Percentiles rank a stretch among this genome's conserved stretches.
These are phyloP conservation scores for Cryphonectria carpinicola DNA, from an alignment of 2,329 filamentous ascomycete species.

Conservation along the genomic window DNA sequence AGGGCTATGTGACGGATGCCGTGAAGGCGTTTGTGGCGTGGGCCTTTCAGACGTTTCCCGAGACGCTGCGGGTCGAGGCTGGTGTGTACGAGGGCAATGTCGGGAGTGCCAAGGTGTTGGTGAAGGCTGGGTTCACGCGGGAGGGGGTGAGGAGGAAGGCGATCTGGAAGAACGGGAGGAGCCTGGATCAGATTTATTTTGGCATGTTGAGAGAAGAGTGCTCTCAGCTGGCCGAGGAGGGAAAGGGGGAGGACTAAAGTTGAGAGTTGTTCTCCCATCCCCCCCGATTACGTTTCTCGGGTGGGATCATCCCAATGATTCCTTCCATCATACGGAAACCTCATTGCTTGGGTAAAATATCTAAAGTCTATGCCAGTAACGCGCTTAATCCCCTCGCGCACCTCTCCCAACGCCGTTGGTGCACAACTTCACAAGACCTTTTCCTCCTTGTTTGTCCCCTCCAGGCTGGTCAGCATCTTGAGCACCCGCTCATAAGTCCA, in stretches of 20 bases:
- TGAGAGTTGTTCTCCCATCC: neutral
- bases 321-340: too few relatives aligned
- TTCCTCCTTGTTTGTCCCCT: conserved; percentile 32
- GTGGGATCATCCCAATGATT: too few relatives aligned
- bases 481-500: conserved; percentile 89
- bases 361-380: conserved; percentile 3
- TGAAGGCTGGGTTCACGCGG: conserved; percentile 45
- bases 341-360: neutral
- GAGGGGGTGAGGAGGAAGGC: conserved; percentile 50
- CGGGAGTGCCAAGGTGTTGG: conserved; percentile 48
- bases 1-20: conserved; percentile 49
- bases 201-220: conserved; percentile 45
- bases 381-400: neutral
- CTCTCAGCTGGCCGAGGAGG: conserved; percentile 28
- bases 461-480: conserved; percentile 55
- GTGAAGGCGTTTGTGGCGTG: conserved; percentile 45
- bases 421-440: conserved; percentile 14
- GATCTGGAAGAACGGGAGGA: conserved; percentile 45
- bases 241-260: neutral
- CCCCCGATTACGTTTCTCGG: neutral
- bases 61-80: conserved; percentile 48
- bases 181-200: conserved; percentile 44
- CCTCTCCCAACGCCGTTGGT: conserved; percentile 6
- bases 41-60: conserved; percentile 48
- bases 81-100: conserved; percentile 43